Conservation (phyloP, 768 basidiomycete species). For the Boletus patriciae region DNA sequence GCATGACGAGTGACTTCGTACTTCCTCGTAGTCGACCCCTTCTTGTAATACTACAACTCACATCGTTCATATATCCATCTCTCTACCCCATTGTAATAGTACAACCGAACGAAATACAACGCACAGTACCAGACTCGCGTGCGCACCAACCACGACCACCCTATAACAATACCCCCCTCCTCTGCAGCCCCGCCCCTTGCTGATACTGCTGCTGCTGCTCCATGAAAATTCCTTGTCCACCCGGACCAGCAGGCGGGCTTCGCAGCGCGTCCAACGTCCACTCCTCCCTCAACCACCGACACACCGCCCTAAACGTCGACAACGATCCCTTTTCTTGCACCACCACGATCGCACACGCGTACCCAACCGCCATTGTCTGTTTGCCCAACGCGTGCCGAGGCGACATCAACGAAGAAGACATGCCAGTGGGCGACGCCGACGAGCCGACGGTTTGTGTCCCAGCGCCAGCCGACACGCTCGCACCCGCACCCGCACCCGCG, state of each 20-base stretch:
- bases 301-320: slow-evolving; percentile 79
- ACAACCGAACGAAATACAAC: not conserved
- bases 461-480: not conserved
- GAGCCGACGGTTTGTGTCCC: slow-evolving; percentile 1
- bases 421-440: slow-evolving; percentile 22
- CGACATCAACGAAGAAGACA: slow-evolving; percentile 26
- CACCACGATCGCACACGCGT: slow-evolving; percentile 68
- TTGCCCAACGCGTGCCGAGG: slow-evolving; percentile 30
- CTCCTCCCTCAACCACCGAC: slow-evolving; percentile 66
- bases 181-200: not conserved
- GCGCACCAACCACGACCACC: not conserved
- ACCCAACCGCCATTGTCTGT: slow-evolving; percentile 31
- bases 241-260: slow-evolving; percentile 20
- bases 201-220: slow-evolving; percentile 36
- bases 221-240: slow-evolving; percentile 39
- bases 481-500: slow-evolving; percentile 21
- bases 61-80: not conserved
- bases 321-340: slow-evolving; percentile 90
- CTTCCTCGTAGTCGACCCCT: too few species aligned
- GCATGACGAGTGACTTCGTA: too few species aligned
- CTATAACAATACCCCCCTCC: slow-evolving; percentile 34
- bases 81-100: not conserved
- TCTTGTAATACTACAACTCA: too few species aligned
- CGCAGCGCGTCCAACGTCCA: slow-evolving; percentile 51
- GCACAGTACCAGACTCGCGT: slow-evolving; percentile 10